Evolutionary conservation across 441 rosid species (phyloP), one percentile per base, ranked within the genome.

Genomic region (Corymbia citriodora): DNA sequence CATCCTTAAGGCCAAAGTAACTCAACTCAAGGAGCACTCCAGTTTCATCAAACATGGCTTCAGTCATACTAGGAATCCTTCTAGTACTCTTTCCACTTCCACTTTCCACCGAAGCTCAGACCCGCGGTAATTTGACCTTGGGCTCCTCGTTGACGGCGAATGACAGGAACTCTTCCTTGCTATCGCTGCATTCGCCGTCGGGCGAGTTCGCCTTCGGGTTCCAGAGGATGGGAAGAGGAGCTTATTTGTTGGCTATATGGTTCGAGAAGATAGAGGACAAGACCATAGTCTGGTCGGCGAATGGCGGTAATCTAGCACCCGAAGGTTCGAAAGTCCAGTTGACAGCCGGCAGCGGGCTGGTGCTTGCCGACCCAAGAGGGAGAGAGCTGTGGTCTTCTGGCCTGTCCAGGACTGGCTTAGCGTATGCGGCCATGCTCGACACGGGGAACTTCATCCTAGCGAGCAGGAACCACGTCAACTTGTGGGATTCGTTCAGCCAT

Each of bases 241-340:
- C 23, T 36, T 3, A 81, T 81, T 81, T 93, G 90, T 89, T 93
- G 17, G 90, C 91, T 17, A 74, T 93, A 40, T 91, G 94, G 93
- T 93, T 91, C 59, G 50, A 90, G 16, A 91, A 90, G 45, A 90
- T 92, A 87, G 92, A 91, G 2, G 88, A 88, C 9, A 87, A 92
- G 54, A 93, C 93, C 50, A 17, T 93, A 6, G 90, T 92, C 59
- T 93, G 93, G 94, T 92, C 55, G 29, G 92, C 93, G 1, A 89
- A 55, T 27, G 91, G 90, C 13, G 90, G 48, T 52, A 87, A 29
- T 3, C 91, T 90, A 12, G 92, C 89, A 16, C 92, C 92, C 2
- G 74, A 70, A 55, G 93, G 89, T 17, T 79, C 93, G 15, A 91
- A 55, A 59, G 50, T 93, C n/a, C 55, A 61, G 88, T 88, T 92